Base-by-base conservation (phyloP, 495 filamentous ascomycete genomes). In the Lepraria neglecta region DNA sequence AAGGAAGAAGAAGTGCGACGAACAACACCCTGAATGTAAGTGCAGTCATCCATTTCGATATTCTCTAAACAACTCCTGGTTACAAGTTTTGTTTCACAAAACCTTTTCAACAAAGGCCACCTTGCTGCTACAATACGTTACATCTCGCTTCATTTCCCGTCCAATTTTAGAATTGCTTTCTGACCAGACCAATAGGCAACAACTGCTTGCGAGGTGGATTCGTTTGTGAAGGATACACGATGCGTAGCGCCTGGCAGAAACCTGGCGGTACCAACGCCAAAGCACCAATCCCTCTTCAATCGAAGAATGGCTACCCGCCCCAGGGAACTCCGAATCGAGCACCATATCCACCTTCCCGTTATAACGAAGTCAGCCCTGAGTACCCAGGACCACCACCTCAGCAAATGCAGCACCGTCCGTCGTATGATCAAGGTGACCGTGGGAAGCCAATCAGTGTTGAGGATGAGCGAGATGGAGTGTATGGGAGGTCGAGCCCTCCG, bases 1-100 rank as follows among this genome's bases (percentile, higher is more conserved):
- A 66, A 82, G 94, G 51, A 98, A 98, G 82, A 98, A 98, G 83
- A 98, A 98, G 74, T 98, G 94, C 70, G 94, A 98, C 69, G 94
- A 98, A 75, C 81, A 81, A 63, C 92, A 96, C 73, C 94, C 94
- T 47, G 87, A 91, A 77, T 98, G 94, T 95, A 67, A 76, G 78
- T 76, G 24, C 47, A 31, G n/a, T 43, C 19, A 47, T 52, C 24
- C 19, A 42, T 33, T 31, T 6, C 15, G 15, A 15, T 31, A 28
- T 24, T 9, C 6, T 52, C 27, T 17, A 17, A 31, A 52, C 17
- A 3, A 10, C 28, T 33, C 28, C 12, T 14, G 10, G 21, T 52
- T 0, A 38, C 35, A 38, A 38, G 35, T 38, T 12, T 38, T 38
- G 7, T 38, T 38, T 38, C 35, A 38, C 3, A 38, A 38, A 10